Evolutionary conservation across 371 early-diverging fungal genomes (phyloP), one percentile per base, ranked within the genome.

Genomic region (Zopfochytrium polystomum): DNA sequence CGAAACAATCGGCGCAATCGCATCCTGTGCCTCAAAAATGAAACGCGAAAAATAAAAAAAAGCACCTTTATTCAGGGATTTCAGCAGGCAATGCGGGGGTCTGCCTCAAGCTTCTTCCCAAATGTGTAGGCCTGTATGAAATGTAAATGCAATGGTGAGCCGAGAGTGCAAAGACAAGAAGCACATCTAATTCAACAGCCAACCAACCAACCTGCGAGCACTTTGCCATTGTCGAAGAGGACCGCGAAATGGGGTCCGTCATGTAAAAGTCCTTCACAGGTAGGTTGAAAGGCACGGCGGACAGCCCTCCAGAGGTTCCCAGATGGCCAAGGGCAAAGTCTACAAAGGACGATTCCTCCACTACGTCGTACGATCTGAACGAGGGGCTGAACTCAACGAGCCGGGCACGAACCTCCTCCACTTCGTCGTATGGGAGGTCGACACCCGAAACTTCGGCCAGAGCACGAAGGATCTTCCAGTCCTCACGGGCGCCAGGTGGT

Each of bases 391-490:
- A 79, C 57, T 95, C 90, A 42, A 77, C 80, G 71, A 96, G 85
- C 64, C 97, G 90, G 32, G 83, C 80, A 29, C 95, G 90, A 52
- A 97, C 77, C 35, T 87, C 81, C 4, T 78, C 70, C 26, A 91
- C 73, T 62, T 91, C 89, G 59, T 95, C 93, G 71, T 97, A 97
- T 11, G 94, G 90, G 55, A 97, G 80, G 2, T 91, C 76, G 5
- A 82, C 75, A 4, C 93, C 95, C 26, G 86, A 80, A 18, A 93
- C 83, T 75, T 97, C 96, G 9, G 95, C 92, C 50, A 97, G 79
- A 6, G 97, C 97, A 56, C 97, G 90, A 60, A 97, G 80, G 58
- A 97, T 94, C 87, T 92, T 92, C 97, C 96, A 97, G 82, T 96
- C 97, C 66, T 95, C 96, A 62, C 96, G 92, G 18, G 96, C 91